Percentiles rank a stretch among this genome's conserved stretches.
Conservation (phyloP, 2,329 filamentous ascomycete genomes). For the Colletotrichum eremochloae region DNA sequence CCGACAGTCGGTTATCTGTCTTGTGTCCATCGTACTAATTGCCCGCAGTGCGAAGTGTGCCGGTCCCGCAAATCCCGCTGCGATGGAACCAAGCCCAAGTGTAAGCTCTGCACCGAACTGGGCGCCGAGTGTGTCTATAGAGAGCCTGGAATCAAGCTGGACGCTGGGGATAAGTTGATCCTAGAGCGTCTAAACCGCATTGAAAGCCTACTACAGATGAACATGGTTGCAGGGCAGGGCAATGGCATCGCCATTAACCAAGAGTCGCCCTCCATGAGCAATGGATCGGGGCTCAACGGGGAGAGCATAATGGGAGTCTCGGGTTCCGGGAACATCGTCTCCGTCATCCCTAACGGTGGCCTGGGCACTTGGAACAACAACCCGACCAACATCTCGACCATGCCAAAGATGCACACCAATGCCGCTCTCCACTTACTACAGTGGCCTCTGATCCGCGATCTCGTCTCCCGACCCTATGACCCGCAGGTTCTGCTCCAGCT, state of each 20-base stretch:
- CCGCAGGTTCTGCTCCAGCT: slow-evolving; percentile 85
- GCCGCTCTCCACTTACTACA: slow-evolving; percentile 83
- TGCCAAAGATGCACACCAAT: slow-evolving; percentile 88
- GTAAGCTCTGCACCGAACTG: slow-evolving; percentile 85
- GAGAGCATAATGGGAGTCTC: slow-evolving; percentile 66
- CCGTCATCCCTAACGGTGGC: slow-evolving; percentile 72
- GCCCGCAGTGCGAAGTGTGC: slow-evolving; percentile 81
- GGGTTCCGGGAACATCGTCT: slow-evolving; percentile 61
- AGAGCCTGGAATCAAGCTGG: slow-evolving; percentile 88
- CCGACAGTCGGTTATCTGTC: not conserved
- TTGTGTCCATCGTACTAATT: slow-evolving; percentile 20
- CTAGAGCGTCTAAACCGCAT: slow-evolving; percentile 83
- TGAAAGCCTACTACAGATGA: slow-evolving; percentile 82
- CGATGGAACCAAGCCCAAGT: slow-evolving; percentile 85
- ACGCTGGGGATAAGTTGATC: slow-evolving; percentile 88
- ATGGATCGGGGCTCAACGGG: slow-evolving; percentile 71
- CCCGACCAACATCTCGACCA: slow-evolving; percentile 80
- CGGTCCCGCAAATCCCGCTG: slow-evolving; percentile 84
- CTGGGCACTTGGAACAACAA: slow-evolving; percentile 79
- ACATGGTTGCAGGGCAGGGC: slow-evolving; percentile 64
- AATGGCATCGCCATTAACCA: slow-evolving; percentile 69
- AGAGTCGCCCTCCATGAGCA: slow-evolving; percentile 75
- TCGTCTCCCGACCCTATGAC: slow-evolving; percentile 83
- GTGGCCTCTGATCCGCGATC: slow-evolving; percentile 83
- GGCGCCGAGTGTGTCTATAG: slow-evolving; percentile 88